Percentiles rank a stretch among this genome's conserved stretches.
phyloP scores from a whole-genome alignment of 805 yeast genomes.

The Kuraishia piskuri region DNA sequence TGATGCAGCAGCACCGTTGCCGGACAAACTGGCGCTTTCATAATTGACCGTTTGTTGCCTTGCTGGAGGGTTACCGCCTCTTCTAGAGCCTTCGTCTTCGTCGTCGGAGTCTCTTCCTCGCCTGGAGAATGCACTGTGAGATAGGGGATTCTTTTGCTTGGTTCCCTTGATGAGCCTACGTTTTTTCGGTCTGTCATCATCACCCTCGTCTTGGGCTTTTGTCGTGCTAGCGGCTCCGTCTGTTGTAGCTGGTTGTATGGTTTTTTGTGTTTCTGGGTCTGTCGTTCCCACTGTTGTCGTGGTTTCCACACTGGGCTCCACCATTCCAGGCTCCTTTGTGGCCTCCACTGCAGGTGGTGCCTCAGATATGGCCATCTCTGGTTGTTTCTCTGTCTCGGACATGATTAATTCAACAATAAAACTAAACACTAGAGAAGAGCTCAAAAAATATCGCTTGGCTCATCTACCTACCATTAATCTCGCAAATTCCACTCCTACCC shows the following conservation, averaged over 20 bases:
- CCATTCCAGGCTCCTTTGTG: not conserved
- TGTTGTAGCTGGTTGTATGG: not conserved
- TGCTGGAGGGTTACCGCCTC: not conserved
- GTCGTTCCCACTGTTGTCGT: too few relatives aligned
- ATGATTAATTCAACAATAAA: too few relatives aligned
- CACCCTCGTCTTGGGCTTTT: not conserved
- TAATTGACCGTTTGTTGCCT: not conserved
- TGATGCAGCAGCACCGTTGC: not conserved
- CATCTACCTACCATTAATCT: too few relatives aligned
- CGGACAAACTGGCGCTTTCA: not conserved
- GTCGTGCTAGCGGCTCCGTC: not conserved
- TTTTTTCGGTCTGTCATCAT: not conserved
- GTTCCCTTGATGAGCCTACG: not conserved
- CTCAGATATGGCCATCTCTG: too few relatives aligned
- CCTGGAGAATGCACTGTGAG: conserved; percentile 1
- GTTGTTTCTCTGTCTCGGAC: not conserved
- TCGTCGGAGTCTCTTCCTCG: not conserved
- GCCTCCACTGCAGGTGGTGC: not conserved
- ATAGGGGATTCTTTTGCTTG: not conserved
- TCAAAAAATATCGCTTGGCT: not conserved
- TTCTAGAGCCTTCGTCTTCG: not conserved
- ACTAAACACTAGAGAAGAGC: not conserved
- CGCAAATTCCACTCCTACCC: too few relatives aligned
- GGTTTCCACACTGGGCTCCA: not conserved
- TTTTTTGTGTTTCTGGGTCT: not conserved